Base-by-base conservation (phyloP, 75 land plant species). In the Selaginella tamariscina region DNA sequence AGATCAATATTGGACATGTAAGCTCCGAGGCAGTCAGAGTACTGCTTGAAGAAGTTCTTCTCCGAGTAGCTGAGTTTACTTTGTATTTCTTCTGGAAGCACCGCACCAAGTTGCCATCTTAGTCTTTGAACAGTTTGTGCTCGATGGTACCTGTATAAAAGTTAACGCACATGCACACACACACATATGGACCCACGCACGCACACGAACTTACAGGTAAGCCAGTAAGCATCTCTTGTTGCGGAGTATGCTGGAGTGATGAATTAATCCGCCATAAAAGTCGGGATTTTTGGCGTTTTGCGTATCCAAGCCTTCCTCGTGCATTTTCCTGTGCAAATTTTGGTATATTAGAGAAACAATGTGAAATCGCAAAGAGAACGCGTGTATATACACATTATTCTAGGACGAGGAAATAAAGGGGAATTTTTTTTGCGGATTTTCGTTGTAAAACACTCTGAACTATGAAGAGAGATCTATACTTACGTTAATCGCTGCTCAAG, bases 141-240 rank as follows among this genome's bases (percentile, higher is more conserved):
- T 60, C 98, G 81, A 33, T 86, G 80, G 33, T 86, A 81, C 78
- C 98, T 93, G 80, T 26, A 32, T 56, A 72, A 59, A 39, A 2
- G 55, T 49, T 1, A 65, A 65, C 26, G n/a, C 0, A 60, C 15
- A 55, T 28, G 22, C 49, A 33, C 0, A 0, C 2, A 13, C 11
- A 31, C n/a, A 8, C 32, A 32, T 20, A 2, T 26, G 29, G 29
- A 55, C 30, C 0, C 15, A 20, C 0, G 22, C 26, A 63, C 30
- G 22, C 24, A 23, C 68, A 27, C 24, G 9, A 27, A 2, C 77
- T 2, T 83, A 91, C 97, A 91, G 64, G 71, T 91, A 91, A 65
- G 93, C 82, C 79, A 89, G 79, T 33, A 94, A 85, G 68, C 98
- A 93, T 5, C 98, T 85, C 73, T 93, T 93, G 69, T 93, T 89